Percentiles rank a stretch among this genome's conserved stretches.
phyloP scores from a whole-genome alignment of 2,329 filamentous ascomycete species.

The Tolypocladium ophioglossoides region DNA sequence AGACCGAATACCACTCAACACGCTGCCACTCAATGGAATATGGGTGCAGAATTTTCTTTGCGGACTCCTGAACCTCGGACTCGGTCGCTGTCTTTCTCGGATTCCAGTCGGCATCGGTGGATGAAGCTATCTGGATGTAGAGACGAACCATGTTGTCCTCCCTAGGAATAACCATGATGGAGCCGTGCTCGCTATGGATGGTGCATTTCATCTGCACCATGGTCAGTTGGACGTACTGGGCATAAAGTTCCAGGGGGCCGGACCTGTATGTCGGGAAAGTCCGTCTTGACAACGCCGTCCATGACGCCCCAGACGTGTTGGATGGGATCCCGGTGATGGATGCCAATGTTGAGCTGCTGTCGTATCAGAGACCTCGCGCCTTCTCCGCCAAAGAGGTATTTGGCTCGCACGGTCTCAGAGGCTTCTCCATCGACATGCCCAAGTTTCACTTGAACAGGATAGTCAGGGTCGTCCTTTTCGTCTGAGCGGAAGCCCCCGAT shows the following conservation, averaged over 20 bases:
- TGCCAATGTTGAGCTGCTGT: slow-evolving; percentile 54
- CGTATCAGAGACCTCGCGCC: slow-evolving; percentile 58
- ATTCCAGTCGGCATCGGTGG: slow-evolving; percentile 49
- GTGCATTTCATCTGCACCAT: slow-evolving; percentile 56
- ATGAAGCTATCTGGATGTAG: slow-evolving; percentile 57
- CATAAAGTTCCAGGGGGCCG: slow-evolving; percentile 4
- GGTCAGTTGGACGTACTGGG: slow-evolving; percentile 28
- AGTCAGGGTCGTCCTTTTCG: slow-evolving; percentile 45
- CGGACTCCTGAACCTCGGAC: slow-evolving; percentile 52
- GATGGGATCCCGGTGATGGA: slow-evolving; percentile 61
- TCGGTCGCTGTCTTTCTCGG: slow-evolving; percentile 53
- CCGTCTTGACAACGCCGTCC: slow-evolving; percentile 60
- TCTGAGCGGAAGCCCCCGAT: slow-evolving; percentile 51
- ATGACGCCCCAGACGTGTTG: slow-evolving; percentile 68
- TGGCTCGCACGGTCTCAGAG: slow-evolving; percentile 56
- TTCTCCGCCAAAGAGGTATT: slow-evolving; percentile 63
- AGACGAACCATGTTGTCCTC: slow-evolving; percentile 59
- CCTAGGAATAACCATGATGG: slow-evolving; percentile 70
- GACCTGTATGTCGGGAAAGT: slow-evolving; percentile 70
- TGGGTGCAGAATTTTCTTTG: slow-evolving; percentile 54
- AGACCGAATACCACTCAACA: slow-evolving; percentile 67
- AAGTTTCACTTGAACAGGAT: slow-evolving; percentile 71
- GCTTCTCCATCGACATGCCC: slow-evolving; percentile 64
- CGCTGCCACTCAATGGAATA: slow-evolving; percentile 58
- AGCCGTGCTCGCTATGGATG: slow-evolving; percentile 63